These are phyloP conservation scores for Favolaschia claudopus DNA, from an alignment of 768 basidiomycete genomes.

Conservation along the genomic window DNA sequence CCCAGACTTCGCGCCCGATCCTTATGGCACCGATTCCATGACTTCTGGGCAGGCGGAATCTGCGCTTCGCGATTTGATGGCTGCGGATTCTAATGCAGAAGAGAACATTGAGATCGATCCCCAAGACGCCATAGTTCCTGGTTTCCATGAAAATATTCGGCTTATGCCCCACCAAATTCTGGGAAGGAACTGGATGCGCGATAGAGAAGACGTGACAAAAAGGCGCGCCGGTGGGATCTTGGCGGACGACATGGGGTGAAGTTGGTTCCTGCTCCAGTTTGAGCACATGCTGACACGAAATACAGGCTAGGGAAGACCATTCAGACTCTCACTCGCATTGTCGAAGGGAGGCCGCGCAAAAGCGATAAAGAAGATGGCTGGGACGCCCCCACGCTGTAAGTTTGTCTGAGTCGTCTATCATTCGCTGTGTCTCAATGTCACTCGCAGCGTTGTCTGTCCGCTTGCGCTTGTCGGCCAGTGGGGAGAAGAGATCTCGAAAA, in stretches of 20 bases:
- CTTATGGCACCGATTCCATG: constrained; percentile 31
- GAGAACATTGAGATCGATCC: constrained; percentile 64
- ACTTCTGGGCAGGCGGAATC: constrained; percentile 72
- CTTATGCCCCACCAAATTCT: constrained; percentile 90
- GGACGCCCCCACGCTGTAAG: constrained; percentile 75
- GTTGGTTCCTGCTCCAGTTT: background rate
- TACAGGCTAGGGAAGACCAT: constrained; percentile 87
- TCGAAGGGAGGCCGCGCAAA: constrained; percentile 77
- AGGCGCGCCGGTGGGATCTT: constrained; percentile 88
- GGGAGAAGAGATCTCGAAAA: constrained; percentile 83
- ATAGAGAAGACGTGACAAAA: constrained; percentile 71
- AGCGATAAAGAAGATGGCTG: constrained; percentile 78
- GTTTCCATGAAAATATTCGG: constrained; percentile 72
- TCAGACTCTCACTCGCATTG: constrained; percentile 87
- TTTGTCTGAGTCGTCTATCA: constrained; percentile 10
- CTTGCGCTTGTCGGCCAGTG: constrained; percentile 91
- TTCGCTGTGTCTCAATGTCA: background rate
- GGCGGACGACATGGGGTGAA: constrained; percentile 90
- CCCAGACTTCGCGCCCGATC: constrained; percentile 25
- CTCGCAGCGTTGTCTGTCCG: constrained; percentile 81
- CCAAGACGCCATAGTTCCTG: constrained; percentile 75
- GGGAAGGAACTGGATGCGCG: constrained; percentile 87
- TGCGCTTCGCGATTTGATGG: constrained; percentile 79
- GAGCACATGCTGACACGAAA: constrained; percentile 10
- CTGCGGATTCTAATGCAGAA: constrained; percentile 69